Evolutionary conservation across 805 yeast species (phyloP).

Genomic region (Candida rishiriensis): DNA sequence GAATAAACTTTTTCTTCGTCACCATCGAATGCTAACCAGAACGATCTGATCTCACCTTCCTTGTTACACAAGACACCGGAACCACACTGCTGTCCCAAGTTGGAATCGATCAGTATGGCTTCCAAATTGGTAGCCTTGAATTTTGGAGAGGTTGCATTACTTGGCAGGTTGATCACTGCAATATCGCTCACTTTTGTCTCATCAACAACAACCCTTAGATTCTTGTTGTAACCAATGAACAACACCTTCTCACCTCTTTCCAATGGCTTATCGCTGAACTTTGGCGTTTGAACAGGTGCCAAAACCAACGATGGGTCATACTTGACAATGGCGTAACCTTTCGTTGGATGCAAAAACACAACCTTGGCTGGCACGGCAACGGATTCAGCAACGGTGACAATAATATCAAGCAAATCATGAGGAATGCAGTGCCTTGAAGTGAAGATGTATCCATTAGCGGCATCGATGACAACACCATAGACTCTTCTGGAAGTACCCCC

Average conservation of each 20-base stretch:
- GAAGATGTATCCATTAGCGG: slow-evolving; percentile 71
- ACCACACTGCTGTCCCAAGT: slow-evolving; percentile 61
- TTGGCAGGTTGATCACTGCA: slow-evolving; percentile 68
- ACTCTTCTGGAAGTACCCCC: slow-evolving; percentile 57
- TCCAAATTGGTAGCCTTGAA: slow-evolving; percentile 84
- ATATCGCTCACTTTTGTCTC: slow-evolving; percentile 76
- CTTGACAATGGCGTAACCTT: slow-evolving; percentile 76
- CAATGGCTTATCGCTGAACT: slow-evolving; percentile 50
- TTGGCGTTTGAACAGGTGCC: slow-evolving; percentile 70
- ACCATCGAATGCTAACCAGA: slow-evolving; percentile 83
- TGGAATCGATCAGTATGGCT: slow-evolving; percentile 69
- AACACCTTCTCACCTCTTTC: slow-evolving; percentile 69
- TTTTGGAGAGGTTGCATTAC: slow-evolving; percentile 64
- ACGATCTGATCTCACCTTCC: slow-evolving; percentile 75
- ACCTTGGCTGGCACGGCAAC: slow-evolving; percentile 76
- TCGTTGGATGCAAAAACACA: slow-evolving; percentile 80
- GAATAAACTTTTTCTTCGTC: slow-evolving; percentile 64
- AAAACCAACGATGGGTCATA: slow-evolving; percentile 73
- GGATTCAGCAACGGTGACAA: slow-evolving; percentile 80
- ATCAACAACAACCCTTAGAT: slow-evolving; percentile 64
- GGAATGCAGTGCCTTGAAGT: slow-evolving; percentile 78
- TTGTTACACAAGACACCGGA: slow-evolving; percentile 75
- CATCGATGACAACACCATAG: slow-evolving; percentile 79
- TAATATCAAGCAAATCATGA: slow-evolving; percentile 73
- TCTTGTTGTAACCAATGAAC: slow-evolving; percentile 79